A percentile compares a stretch with the other conserved stretches of the same genome.
These are phyloP conservation scores for Gymnopus androsaceus DNA, from an alignment of 1,284 basidiomycete genomes.

Conservation along the genomic window DNA sequence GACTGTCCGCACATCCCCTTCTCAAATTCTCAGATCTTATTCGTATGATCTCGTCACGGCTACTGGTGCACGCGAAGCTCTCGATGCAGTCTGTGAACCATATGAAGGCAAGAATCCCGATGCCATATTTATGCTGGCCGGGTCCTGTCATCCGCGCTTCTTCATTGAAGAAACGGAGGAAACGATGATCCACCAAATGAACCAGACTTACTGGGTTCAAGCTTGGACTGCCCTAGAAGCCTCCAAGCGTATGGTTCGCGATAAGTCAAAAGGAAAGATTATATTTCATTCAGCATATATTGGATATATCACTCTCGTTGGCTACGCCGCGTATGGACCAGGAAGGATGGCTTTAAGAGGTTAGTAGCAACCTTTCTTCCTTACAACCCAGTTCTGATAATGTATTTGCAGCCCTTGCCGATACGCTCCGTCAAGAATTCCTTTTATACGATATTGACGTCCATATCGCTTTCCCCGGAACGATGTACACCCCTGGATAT, in stretches of 20 bases:
- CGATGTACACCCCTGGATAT: constrained; percentile 65
- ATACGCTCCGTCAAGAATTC: constrained; percentile 67
- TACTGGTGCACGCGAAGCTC: constrained; percentile 53
- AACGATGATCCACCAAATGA: constrained; percentile 63
- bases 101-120: constrained; percentile 67
- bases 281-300: constrained; percentile 84
- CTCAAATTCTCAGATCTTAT: constrained; percentile 62
- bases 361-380: constrained; percentile 33
- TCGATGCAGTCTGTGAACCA: constrained; percentile 58
- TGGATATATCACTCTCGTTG: constrained; percentile 80
- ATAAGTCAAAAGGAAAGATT: constrained; percentile 63
- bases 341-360: constrained; percentile 91
- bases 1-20: constrained; percentile 43
- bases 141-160: constrained; percentile 66
- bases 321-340: constrained; percentile 86
- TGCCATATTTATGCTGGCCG: constrained; percentile 79
- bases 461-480: constrained; percentile 57
- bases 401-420: constrained; percentile 53
- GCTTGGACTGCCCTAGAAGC: constrained; percentile 64
- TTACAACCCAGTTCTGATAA: constrained; percentile 23
- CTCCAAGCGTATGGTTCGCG: constrained; percentile 68
- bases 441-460: constrained; percentile 60
- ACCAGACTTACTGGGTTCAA: constrained; percentile 68
- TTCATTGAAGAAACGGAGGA: constrained; percentile 70
- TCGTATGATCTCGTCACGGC: constrained; percentile 62